Evolutionary conservation across 2,329 filamentous ascomycete genomes (phyloP).

Genomic region (Fusarium compactum): DNA sequence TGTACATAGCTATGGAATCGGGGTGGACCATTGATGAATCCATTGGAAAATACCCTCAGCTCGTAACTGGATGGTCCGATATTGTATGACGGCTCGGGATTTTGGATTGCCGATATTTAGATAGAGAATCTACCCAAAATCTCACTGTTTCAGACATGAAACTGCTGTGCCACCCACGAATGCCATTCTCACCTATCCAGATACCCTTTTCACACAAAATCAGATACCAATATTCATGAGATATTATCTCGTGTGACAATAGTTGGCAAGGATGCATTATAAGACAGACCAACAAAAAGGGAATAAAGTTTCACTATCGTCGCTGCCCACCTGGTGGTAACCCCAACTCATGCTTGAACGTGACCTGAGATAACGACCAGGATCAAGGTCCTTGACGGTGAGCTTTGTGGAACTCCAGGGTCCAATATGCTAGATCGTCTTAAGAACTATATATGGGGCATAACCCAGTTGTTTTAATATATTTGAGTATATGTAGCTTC

Average conservation of each 20-base stretch:
- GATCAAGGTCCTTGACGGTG: slow-evolving; percentile 11
- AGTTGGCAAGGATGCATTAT: background rate
- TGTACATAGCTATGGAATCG: background rate
- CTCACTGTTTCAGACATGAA: background rate
- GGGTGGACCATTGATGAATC: background rate
- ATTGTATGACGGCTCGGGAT: background rate
- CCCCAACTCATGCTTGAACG: background rate
- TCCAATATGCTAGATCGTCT: background rate
- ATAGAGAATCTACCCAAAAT: background rate
- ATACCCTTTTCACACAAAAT: background rate
- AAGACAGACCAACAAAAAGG: background rate
- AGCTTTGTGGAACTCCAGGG: slow-evolving; percentile 9
- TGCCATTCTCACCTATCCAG: background rate
- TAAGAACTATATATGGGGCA: background rate
- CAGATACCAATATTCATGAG: background rate
- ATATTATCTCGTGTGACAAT: background rate
- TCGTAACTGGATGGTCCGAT: background rate
- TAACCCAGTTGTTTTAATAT: background rate
- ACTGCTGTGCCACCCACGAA: background rate
- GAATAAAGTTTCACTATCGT: background rate
- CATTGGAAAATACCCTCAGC: background rate
- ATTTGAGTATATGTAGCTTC: background rate
- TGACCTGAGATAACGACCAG: background rate
- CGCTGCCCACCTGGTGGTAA: background rate
- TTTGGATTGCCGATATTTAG: background rate